Evolutionary conservation across 1,284 basidiomycete genomes (phyloP).

Genomic region (Volvariella volvacea): DNA sequence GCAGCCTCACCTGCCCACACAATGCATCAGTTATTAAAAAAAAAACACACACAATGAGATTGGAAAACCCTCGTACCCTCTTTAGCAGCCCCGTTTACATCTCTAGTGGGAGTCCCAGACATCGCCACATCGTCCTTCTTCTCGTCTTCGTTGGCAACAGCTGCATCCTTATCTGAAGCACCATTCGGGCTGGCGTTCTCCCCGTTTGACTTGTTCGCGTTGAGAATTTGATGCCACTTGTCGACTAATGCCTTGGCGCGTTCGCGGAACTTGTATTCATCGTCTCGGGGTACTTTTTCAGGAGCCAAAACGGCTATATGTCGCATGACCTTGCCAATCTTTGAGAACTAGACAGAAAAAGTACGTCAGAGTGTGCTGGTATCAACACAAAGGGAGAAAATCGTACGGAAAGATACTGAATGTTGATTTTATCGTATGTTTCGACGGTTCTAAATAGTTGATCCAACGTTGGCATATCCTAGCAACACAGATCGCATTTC

Average conservation of each 20-base stretch:
- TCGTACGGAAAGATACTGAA: slow-evolving; percentile 75
- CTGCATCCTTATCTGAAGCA: slow-evolving; percentile 9
- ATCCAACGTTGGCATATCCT: slow-evolving; percentile 80
- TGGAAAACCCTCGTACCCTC: too few species aligned
- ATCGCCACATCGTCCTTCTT: too few species aligned
- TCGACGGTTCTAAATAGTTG: slow-evolving; percentile 81
- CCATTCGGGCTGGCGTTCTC: too few species aligned
- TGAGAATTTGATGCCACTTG: slow-evolving; percentile 64
- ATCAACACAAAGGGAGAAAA: slow-evolving; percentile 13
- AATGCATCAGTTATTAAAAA: too few species aligned
- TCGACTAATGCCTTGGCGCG: slow-evolving; percentile 72
- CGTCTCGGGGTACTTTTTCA: slow-evolving; percentile 74
- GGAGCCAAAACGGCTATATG: slow-evolving; percentile 72
- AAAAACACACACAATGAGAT: too few species aligned
- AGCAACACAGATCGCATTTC: neutral
- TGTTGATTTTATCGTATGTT: slow-evolving; percentile 75
- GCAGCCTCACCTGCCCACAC: too few species aligned
- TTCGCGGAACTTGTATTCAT: slow-evolving; percentile 81
- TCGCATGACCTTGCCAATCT: slow-evolving; percentile 98
- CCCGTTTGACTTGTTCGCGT: slow-evolving; percentile 33
- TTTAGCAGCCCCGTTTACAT: too few species aligned
- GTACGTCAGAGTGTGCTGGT: slow-evolving; percentile 8
- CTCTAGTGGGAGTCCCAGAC: too few species aligned
- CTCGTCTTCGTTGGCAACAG: neutral
- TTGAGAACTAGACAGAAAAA: slow-evolving; percentile 62